These are phyloP conservation scores for Neurospora sp. DNA, from an alignment of 495 filamentous ascomycete genomes.

Conservation along the genomic window DNA sequence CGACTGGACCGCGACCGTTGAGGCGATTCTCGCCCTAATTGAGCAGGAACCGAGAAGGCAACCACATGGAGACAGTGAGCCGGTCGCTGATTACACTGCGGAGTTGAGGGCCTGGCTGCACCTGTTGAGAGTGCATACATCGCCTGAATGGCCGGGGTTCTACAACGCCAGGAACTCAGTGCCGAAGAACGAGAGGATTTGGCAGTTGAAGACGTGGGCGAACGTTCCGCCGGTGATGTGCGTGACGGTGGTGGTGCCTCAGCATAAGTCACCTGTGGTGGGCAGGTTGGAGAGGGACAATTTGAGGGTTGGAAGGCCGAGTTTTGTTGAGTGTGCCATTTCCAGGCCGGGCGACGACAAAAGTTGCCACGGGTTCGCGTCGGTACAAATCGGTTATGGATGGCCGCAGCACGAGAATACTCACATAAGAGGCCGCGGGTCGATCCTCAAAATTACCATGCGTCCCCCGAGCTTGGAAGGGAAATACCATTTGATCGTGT, in stretches of 20 bases:
- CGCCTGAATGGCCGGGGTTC: background rate
- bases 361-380: conserved; percentile 9
- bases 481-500: conserved; percentile 21
- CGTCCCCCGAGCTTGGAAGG: conserved; percentile 24
- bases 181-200: background rate
- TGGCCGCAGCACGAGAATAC: conserved; percentile 2
- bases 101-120: background rate
- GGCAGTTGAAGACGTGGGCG: conserved; percentile 9
- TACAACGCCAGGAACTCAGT: background rate
- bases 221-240: conserved; percentile 27
- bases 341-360: background rate
- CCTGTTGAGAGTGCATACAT: background rate
- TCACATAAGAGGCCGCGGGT: conserved; percentile 11
- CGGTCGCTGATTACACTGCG: background rate
- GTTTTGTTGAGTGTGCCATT: conserved; percentile 7
- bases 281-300: conserved; percentile 6
- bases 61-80: background rate
- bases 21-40: background rate
- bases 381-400: conserved; percentile 28
- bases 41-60: background rate
- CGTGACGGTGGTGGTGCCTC: conserved; percentile 27
- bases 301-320: conserved; percentile 7
- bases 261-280: conserved; percentile 10
- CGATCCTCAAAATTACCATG: conserved; percentile 19
- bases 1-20: background rate